Base-by-base conservation (phyloP, 805 yeast species). In the Barnettozyma salicaria region DNA sequence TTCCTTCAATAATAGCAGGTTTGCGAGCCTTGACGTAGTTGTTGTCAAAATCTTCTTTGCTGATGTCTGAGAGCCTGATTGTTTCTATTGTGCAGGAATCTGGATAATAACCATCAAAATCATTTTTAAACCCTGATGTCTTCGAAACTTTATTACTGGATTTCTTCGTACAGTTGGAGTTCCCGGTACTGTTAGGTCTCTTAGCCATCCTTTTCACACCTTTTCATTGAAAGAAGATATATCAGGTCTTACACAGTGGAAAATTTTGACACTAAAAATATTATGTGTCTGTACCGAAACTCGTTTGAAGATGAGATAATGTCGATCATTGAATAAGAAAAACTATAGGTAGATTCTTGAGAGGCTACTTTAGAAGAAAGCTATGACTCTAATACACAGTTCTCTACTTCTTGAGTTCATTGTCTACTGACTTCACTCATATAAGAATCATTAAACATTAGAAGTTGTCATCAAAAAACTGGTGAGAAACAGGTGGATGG, bases 1-100 rank as follows among this genome's bases (percentile, higher is more conserved):
- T 42, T 4, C 73, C 74, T 6, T 55, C 52, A 23, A 76, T 63
- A 34, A 74, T 61, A 18, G 70, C 74, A 3, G 87, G 86, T 32
- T 34, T 53, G 22, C 56, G 50, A 43, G 30, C 17, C 6, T 19
- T 27, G n/a, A 52, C 36, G 25, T 39, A 50, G 6, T 38, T 28
- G 2, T 39, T n/a, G 29, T 40, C 42, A 25, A 52, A 49, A 5
- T 32, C 23, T 14, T 37, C 36, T 7, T 33, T 9, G 5, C 32
- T 38, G 3, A 40, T 28, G 9, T 34, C 37, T 11, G 34, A 19
- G 9, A 42, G 6, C 2, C 30, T 16, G 12, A 42, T 25, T 5
- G 26, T 20, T 4, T 40, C 43, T 5, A 39, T 20, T 6, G 16
- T 13, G 7, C 20, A 26, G 4, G n/a, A 19, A 22, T 31, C 28